Conservation (phyloP, 2,329 filamentous ascomycete genomes). For the Scleromitrula shiraiana region DNA sequence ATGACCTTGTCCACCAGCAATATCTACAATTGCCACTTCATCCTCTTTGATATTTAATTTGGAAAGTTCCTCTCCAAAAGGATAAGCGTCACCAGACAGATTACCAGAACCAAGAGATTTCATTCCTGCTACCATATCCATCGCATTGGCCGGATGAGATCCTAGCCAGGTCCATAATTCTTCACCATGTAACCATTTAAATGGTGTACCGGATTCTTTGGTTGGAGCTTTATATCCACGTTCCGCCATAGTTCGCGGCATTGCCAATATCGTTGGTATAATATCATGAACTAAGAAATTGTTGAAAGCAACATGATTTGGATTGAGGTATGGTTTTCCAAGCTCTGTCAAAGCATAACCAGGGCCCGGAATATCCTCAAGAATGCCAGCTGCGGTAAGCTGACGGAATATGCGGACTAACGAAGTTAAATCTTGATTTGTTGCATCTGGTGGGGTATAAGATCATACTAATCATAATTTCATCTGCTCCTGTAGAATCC, state of each 20-base stretch:
- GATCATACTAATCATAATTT: constrained; percentile 20
- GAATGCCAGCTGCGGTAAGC: constrained; percentile 16
- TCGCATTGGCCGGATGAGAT: constrained; percentile 17
- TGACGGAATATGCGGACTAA: constrained; percentile 7
- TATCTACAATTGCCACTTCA: constrained; percentile 19
- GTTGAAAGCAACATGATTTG: constrained; percentile 19
- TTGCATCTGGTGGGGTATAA: background rate
- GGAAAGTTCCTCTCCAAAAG: constrained; percentile 64
- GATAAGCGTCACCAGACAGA: constrained; percentile 16
- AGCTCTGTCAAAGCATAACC: constrained; percentile 14
- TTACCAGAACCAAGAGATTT: constrained; percentile 14
- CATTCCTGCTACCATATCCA: constrained; percentile 21
- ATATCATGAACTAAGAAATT: constrained; percentile 19
- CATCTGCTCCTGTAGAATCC: constrained; percentile 16
- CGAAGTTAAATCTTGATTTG: background rate
- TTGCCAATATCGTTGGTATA: constrained; percentile 19
- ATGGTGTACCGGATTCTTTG: constrained; percentile 19
- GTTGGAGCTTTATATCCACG: constrained; percentile 19
- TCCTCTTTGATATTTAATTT: constrained; percentile 9
- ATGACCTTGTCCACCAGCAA: constrained; percentile 21
- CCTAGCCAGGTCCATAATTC: constrained; percentile 22
- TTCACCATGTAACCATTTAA: constrained; percentile 20
- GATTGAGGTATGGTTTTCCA: constrained; percentile 9
- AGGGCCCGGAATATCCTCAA: constrained; percentile 13
- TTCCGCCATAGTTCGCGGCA: constrained; percentile 18